phyloP scores from a whole-genome alignment of 1,284 basidiomycete species.

The Microbotryum saponariae region DNA sequence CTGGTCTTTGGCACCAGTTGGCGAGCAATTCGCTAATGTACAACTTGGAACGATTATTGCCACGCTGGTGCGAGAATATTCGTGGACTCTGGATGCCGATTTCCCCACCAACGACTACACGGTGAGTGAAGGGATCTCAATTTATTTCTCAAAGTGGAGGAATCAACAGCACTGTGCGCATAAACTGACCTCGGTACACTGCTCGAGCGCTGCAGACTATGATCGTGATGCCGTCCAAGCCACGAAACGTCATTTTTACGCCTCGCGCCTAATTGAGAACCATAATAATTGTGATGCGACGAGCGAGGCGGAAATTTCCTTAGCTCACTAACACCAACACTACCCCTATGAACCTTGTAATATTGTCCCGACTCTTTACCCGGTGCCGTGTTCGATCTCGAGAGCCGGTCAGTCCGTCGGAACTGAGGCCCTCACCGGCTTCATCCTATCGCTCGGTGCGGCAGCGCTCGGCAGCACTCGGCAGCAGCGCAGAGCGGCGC shows the following conservation, averaged over 20 bases:
- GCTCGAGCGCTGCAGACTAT: conserved; percentile 49
- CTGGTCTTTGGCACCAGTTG: conserved; percentile 44
- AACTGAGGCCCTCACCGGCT: no score
- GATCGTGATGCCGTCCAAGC: conserved; percentile 59
- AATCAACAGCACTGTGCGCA: background rate
- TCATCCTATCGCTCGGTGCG: no score
- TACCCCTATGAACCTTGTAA: no score
- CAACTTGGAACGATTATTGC: conserved; percentile 81
- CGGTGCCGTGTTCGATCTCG: no score
- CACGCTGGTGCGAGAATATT: conserved; percentile 68
- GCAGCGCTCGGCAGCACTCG: no score
- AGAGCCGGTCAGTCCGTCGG: no score
- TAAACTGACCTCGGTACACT: background rate
- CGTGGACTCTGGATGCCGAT: conserved; percentile 58
- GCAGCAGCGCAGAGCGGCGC: no score
- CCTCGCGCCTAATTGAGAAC: conserved; percentile 2
- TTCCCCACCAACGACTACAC: conserved; percentile 84
- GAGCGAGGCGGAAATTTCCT: no score
- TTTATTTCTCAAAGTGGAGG: background rate
- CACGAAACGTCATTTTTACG: conserved; percentile 46
- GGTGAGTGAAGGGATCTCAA: conserved; percentile 14
- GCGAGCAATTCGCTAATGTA: conserved; percentile 94
- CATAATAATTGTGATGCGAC: background rate
- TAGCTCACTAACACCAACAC: no score
- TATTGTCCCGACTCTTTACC: no score